phyloP scores from a whole-genome alignment of 169 alveolate genomes.

The Plasmodium vinckei region DNA sequence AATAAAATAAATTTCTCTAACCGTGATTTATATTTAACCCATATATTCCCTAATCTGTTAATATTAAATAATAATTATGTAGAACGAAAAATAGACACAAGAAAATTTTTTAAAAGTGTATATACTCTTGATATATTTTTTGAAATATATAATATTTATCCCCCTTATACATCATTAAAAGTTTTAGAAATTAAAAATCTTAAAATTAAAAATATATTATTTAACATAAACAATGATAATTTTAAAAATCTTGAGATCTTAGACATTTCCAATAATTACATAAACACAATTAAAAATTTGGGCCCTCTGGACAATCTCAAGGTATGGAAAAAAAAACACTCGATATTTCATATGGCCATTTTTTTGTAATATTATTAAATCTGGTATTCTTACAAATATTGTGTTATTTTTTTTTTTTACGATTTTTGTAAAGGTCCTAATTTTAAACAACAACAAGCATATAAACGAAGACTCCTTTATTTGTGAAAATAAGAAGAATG shows the following conservation, averaged over 20 bases:
- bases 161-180: conserved; percentile 62
- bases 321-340: conserved; percentile 1
- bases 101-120: conserved; percentile 34
- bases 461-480: conserved; percentile 61
- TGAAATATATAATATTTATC: conserved; percentile 43
- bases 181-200: conserved; percentile 41
- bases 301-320: conserved; percentile 60
- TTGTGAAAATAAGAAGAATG: conserved; percentile 16
- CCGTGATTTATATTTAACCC: conserved; percentile 32
- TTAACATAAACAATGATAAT: conserved; percentile 54
- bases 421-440: conserved; percentile 16
- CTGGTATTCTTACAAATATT: too few species aligned
- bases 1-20: conserved; percentile 58
- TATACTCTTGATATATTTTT: conserved; percentile 57
- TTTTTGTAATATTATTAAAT: neutral
- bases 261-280: conserved; percentile 43
- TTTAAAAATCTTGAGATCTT: conserved; percentile 10
- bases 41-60: conserved; percentile 40
- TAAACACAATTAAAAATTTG: conserved; percentile 31
- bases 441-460: conserved; percentile 64
- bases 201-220: conserved; percentile 46
- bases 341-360: neutral
- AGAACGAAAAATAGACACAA: conserved; percentile 19
- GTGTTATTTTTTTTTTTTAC: too few species aligned
- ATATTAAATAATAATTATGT: conserved; percentile 38